Percentiles rank a stretch among this genome's conserved stretches.
These are phyloP conservation scores for Globisporangium paroecandrum DNA, from an alignment of 352 stramenopile species.

Conservation along the genomic window DNA sequence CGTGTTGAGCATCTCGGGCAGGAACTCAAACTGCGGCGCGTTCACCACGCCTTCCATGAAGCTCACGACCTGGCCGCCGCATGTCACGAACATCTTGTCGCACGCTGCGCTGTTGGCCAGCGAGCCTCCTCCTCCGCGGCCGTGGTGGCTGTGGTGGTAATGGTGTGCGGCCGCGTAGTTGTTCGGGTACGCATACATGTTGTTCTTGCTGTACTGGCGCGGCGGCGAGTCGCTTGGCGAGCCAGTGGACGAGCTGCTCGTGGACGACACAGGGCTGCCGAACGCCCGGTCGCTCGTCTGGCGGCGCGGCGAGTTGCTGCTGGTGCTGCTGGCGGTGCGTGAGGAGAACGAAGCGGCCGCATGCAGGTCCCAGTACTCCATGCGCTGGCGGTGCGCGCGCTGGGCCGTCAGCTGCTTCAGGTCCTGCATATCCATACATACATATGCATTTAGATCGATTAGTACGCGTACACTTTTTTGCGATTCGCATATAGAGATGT, in stretches of 20 bases:
- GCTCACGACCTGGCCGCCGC: slow-evolving; percentile 69
- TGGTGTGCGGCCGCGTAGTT: slow-evolving; percentile 14
- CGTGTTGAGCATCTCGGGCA: slow-evolving; percentile 33
- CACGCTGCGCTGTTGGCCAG: background rate
- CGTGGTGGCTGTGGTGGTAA: slow-evolving; percentile 18
- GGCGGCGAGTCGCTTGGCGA: slow-evolving; percentile 20
- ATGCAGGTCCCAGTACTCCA: slow-evolving; percentile 59
- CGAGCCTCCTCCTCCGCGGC: background rate
- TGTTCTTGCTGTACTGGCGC: slow-evolving; percentile 28
- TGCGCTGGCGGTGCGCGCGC: slow-evolving; percentile 52
- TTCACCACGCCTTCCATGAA: slow-evolving; percentile 86
- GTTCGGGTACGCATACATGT: slow-evolving; percentile 25
- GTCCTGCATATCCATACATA: slow-evolving; percentile 31
- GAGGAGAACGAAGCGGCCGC: slow-evolving; percentile 12
- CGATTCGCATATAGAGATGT: too few relatives aligned
- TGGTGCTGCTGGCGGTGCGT: background rate
- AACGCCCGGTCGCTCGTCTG: slow-evolving; percentile 25
- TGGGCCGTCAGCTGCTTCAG: slow-evolving; percentile 82
- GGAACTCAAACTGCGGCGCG: slow-evolving; percentile 49
- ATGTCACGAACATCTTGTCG: slow-evolving; percentile 80
- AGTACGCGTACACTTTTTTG: slow-evolving; percentile 3
- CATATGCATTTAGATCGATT: background rate
- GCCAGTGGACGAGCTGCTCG: slow-evolving; percentile 18
- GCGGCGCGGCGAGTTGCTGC: slow-evolving; percentile 39
- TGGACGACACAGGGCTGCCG: slow-evolving; percentile 18